Conservation (phyloP, 805 yeast species). For the Metschnikowia noctiluminum region DNA sequence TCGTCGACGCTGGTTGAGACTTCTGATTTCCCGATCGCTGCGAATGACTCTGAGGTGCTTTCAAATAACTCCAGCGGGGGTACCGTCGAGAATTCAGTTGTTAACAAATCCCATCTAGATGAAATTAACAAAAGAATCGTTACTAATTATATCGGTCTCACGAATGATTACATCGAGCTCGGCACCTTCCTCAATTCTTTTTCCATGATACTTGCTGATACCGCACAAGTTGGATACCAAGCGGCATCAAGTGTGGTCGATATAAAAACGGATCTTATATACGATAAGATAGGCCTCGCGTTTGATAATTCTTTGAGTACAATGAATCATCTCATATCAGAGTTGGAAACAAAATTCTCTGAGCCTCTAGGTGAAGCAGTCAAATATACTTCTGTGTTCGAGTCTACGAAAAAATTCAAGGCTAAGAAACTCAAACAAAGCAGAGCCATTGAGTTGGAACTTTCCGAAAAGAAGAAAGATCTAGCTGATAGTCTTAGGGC, state of each 20-base stretch:
- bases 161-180: conserved; percentile 68
- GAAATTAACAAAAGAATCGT: conserved; percentile 54
- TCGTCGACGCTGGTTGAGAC: conserved; percentile 20
- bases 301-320: conserved; percentile 64
- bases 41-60: conserved; percentile 3
- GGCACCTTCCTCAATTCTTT: conserved; percentile 57
- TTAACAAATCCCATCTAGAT: conserved; percentile 45
- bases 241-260: conserved; percentile 22
- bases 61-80: conserved; percentile 18
- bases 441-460: conserved; percentile 28
- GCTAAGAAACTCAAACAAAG: conserved; percentile 36
- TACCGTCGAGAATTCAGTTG: conserved; percentile 1
- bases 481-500: conserved; percentile 27
- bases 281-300: conserved; percentile 84
- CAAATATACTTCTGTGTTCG: conserved; percentile 56
- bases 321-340: conserved; percentile 49
- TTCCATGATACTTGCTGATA: conserved; percentile 46
- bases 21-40: conserved; percentile 13
- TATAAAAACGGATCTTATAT: conserved; percentile 29
- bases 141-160: conserved; percentile 54
- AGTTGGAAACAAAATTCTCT: conserved; percentile 55
- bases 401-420: conserved; percentile 59
- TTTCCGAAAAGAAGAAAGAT: conserved; percentile 30
- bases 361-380: conserved; percentile 74
- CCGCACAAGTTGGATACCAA: conserved; percentile 19